Percentiles rank a stretch among this genome's conserved stretches.
These are phyloP conservation scores for Diutina catenulata DNA, from an alignment of 1,139 yeast species.

Conservation along the genomic window DNA sequence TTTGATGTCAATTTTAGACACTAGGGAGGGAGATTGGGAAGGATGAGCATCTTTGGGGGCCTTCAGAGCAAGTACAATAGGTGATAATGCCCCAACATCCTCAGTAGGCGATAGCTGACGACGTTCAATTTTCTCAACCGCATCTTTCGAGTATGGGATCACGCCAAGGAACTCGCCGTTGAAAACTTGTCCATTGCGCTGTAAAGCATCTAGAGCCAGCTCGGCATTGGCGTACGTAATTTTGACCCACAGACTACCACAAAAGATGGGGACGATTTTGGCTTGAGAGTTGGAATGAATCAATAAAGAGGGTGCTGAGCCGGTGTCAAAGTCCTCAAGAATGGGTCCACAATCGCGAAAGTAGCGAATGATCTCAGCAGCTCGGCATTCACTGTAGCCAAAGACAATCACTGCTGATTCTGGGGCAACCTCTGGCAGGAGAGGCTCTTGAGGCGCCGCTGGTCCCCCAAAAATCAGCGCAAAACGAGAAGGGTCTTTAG, in stretches of 20 bases:
- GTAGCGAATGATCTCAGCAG: constrained; percentile 57
- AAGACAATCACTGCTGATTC: constrained; percentile 72
- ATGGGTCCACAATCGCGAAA: constrained; percentile 75
- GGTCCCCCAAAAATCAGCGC: constrained; percentile 3
- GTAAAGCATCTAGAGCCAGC: constrained; percentile 72
- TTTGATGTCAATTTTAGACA: constrained; percentile 20
- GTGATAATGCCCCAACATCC: constrained; percentile 40
- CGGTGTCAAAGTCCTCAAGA: constrained; percentile 56
- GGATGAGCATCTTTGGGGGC: constrained; percentile 7
- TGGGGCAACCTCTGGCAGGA: constrained; percentile 16
- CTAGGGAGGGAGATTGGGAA: constrained; percentile 6
- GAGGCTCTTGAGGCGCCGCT: neutral
- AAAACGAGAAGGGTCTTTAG: constrained; percentile 29
- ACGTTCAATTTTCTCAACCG: constrained; percentile 53
- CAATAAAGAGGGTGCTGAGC: constrained; percentile 12
- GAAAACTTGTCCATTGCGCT: constrained; percentile 66
- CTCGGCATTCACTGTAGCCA: constrained; percentile 75
- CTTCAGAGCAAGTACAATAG: constrained; percentile 13
- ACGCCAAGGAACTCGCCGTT: constrained; percentile 72
- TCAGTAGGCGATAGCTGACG: constrained; percentile 38
- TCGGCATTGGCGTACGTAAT: constrained; percentile 68
- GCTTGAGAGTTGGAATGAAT: neutral
- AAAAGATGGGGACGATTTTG: constrained; percentile 45
- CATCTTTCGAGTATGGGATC: constrained; percentile 49
- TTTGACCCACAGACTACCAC: constrained; percentile 85